Evolutionary conservation across 805 yeast genomes (phyloP).

Genomic region (Candida sphagnicola): DNA sequence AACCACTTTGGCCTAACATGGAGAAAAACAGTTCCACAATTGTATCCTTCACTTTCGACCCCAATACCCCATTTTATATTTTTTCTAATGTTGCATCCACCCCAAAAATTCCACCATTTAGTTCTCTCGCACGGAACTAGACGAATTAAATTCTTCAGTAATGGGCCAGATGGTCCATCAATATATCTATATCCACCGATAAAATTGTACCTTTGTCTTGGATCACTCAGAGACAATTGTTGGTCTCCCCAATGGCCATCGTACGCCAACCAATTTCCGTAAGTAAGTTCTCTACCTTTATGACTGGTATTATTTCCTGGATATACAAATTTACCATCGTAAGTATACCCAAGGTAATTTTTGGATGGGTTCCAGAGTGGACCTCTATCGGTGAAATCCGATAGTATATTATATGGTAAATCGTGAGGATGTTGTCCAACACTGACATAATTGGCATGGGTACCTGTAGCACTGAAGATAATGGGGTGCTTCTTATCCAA

Average conservation of each 20-base stretch:
- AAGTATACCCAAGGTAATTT: constrained; percentile 79
- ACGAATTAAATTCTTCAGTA: constrained; percentile 70
- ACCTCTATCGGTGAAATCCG: constrained; percentile 94
- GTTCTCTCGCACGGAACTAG: constrained; percentile 72
- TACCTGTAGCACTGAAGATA: constrained; percentile 88
- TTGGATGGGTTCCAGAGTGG: constrained; percentile 90
- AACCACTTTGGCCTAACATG: constrained; percentile 51
- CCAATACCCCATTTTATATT: constrained; percentile 82
- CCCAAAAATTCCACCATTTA: constrained; percentile 92
- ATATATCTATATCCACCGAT: constrained; percentile 84
- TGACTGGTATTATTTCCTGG: constrained; percentile 44
- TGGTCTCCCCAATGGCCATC: constrained; percentile 91
- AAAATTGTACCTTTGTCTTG: constrained; percentile 81
- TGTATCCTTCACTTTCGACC: constrained; percentile 79
- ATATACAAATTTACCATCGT: constrained; percentile 53
- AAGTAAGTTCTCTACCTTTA: constrained; percentile 48
- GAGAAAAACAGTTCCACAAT: constrained; percentile 66
- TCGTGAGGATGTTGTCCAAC: constrained; percentile 96
- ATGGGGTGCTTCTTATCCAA: constrained; percentile 53
- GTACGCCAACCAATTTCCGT: constrained; percentile 76
- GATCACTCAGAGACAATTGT: constrained; percentile 60
- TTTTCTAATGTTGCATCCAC: constrained; percentile 74
- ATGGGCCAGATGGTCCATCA: constrained; percentile 91
- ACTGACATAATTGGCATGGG: constrained; percentile 96
- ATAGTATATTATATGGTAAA: constrained; percentile 83